A percentile compares a stretch with the other conserved stretches of the same genome.
These are phyloP conservation scores for Lachnellula willkommii DNA, from an alignment of 2,329 filamentous ascomycete genomes.

Conservation along the genomic window DNA sequence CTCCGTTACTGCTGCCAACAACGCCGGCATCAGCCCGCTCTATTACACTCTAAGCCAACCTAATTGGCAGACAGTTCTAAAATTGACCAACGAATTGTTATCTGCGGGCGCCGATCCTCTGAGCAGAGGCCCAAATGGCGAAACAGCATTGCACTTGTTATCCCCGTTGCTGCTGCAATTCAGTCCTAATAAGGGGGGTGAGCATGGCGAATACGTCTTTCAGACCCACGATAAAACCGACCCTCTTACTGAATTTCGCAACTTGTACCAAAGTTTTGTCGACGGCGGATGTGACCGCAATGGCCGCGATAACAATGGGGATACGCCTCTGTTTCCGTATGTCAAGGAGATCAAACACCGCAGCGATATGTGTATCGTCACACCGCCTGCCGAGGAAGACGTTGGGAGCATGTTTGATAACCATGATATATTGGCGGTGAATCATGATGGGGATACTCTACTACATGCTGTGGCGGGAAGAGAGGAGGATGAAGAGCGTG, in stretches of 20 bases:
- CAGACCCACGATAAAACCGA: not conserved
- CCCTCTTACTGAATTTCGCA: not conserved
- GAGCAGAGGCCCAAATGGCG: not conserved
- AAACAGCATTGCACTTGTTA: constrained; percentile 2
- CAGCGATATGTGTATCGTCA: not conserved
- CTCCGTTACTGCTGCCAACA: not conserved
- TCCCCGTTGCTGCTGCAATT: not conserved
- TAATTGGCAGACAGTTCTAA: not conserved
- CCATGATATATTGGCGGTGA: constrained; percentile 26
- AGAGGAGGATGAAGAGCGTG: not conserved
- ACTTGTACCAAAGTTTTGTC: not conserved
- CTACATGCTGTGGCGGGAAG: constrained; percentile 29
- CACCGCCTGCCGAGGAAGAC: constrained; percentile 1
- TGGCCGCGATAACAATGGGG: not conserved
- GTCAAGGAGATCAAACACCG: not conserved
- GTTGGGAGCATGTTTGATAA: not conserved
- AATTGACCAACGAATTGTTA: not conserved
- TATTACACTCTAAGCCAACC: not conserved
- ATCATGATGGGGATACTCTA: constrained; percentile 26
- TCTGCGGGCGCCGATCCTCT: constrained; percentile 6
- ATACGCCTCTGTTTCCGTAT: constrained; percentile 7
- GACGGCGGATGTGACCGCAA: not conserved
- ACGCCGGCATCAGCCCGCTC: not conserved
- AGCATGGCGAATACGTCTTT: not conserved
- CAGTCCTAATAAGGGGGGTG: not conserved